These are phyloP conservation scores for Pichia sp. DNA, from an alignment of 1,139 yeast genomes.

Conservation along the genomic window DNA sequence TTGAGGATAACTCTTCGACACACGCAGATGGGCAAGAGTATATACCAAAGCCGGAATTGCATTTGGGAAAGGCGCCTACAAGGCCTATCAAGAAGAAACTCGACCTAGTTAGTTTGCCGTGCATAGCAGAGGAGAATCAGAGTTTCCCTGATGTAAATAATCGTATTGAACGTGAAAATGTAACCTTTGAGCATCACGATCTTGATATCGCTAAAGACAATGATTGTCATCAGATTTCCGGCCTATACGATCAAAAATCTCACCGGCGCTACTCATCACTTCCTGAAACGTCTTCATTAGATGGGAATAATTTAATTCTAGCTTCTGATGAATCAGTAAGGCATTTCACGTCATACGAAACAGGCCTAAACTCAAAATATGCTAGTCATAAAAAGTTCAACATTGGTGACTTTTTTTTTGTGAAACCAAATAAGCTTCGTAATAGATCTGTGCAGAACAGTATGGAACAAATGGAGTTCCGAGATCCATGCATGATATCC, in stretches of 20 bases:
- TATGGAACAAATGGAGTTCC: background rate
- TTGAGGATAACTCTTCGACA: background rate
- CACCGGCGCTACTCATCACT: slow-evolving; percentile 24
- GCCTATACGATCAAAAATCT: background rate
- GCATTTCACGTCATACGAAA: slow-evolving; percentile 30
- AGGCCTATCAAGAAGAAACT: slow-evolving; percentile 6
- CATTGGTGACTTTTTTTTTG: slow-evolving; percentile 15
- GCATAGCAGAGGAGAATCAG: slow-evolving; percentile 14
- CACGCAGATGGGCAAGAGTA: background rate
- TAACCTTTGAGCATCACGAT: background rate
- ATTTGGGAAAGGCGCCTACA: background rate
- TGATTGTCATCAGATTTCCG: background rate
- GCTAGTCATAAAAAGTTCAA: slow-evolving; percentile 5
- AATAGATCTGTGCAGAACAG: slow-evolving; percentile 4
- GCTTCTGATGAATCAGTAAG: slow-evolving; percentile 18
- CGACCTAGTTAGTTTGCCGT: slow-evolving; percentile 13
- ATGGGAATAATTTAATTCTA: background rate
- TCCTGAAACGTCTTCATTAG: slow-evolving; percentile 21
- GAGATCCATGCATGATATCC: slow-evolving; percentile 10
- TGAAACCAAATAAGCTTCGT: background rate
- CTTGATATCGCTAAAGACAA: background rate
- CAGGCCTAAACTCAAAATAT: slow-evolving; percentile 22
- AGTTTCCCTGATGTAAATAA: no score
- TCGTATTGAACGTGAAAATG: background rate
- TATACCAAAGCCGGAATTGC: background rate